These are phyloP conservation scores for Exidia glandulosa DNA, from an alignment of 768 basidiomycete genomes.

Conservation along the genomic window DNA sequence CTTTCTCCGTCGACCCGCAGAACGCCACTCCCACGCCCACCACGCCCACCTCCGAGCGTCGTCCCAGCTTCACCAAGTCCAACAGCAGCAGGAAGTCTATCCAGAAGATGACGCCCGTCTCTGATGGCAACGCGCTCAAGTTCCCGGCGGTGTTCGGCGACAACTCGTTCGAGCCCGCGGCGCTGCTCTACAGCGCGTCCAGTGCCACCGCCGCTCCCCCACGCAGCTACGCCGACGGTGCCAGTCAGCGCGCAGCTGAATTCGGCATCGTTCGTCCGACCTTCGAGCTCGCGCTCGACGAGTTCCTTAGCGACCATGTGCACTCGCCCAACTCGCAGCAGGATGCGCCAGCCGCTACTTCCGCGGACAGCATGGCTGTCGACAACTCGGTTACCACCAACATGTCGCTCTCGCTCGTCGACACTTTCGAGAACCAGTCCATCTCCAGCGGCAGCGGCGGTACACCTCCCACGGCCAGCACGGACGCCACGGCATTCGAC, in stretches of 20 bases:
- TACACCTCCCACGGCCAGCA: neutral
- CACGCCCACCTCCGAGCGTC: conserved; percentile 22
- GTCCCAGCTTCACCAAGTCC: conserved; percentile 2
- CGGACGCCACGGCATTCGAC: neutral
- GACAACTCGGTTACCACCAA: too few species aligned
- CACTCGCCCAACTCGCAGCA: conserved; percentile 16
- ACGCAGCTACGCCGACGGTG: conserved; percentile 72
- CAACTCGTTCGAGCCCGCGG: conserved; percentile 62
- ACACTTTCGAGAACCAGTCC: neutral
- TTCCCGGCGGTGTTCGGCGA: conserved; percentile 65
- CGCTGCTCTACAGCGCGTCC: conserved; percentile 43
- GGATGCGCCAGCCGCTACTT: neutral
- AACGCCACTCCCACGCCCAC: conserved; percentile 22
- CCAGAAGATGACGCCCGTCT: conserved; percentile 27
- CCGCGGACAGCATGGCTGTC: too few species aligned
- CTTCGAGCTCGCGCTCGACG: conserved; percentile 79
- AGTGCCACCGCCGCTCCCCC: conserved; percentile 54
- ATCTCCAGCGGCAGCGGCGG: neutral
- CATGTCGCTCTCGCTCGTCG: too few species aligned
- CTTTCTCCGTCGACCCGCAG: conserved; percentile 66
- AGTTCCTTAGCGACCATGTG: conserved; percentile 51
- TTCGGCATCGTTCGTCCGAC: conserved; percentile 66
- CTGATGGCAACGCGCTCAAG: conserved; percentile 29
- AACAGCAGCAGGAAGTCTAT: conserved; percentile 36
- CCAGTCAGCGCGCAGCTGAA: conserved; percentile 37